Percentiles rank a stretch among this genome's conserved stretches.
Conservation (phyloP, 2,329 filamentous ascomycete genomes). For the Ascochyta pisi region DNA sequence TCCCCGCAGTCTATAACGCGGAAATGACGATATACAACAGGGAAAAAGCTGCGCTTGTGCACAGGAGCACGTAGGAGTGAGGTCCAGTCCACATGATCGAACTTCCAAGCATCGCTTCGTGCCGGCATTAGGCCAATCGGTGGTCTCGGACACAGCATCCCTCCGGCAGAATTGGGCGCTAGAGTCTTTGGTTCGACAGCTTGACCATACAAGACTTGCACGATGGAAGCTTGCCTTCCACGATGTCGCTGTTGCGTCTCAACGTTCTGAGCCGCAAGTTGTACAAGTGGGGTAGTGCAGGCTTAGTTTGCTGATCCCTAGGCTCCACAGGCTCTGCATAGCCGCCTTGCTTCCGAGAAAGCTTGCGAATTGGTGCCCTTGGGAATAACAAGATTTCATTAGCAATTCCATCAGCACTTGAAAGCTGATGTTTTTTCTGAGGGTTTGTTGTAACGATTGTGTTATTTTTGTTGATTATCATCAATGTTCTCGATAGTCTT, state of each 20-base stretch:
- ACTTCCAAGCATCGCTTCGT: constrained; percentile 7
- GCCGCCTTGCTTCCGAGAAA: constrained; percentile 10
- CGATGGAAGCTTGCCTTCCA: constrained; percentile 2
- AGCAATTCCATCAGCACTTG: not conserved
- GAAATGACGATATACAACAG: constrained; percentile 21
- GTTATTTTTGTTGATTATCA: not conserved
- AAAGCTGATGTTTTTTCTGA: not conserved
- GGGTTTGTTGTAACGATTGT: not conserved
- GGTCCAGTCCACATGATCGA: constrained; percentile 6
- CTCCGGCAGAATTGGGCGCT: not conserved
- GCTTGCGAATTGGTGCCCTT: not conserved
- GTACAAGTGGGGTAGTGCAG: constrained; percentile 5
- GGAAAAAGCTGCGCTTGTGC: constrained; percentile 2
- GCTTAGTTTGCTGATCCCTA: not conserved
- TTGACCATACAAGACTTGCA: constrained; percentile 13
- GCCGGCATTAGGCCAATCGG: constrained; percentile 34
- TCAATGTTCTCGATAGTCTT: not conserved
- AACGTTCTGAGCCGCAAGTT: constrained; percentile 22
- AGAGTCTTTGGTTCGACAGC: constrained; percentile 6
- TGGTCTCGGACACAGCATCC: not conserved
- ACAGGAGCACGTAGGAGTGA: constrained; percentile 12
- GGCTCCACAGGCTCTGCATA: constrained; percentile 11
- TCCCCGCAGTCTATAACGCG: constrained; percentile 22
- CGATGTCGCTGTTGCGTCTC: constrained; percentile 17
- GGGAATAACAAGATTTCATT: not conserved